Evolutionary conservation across 2,329 filamentous ascomycete genomes (phyloP).

Genomic region (Monilinia polystroma): DNA sequence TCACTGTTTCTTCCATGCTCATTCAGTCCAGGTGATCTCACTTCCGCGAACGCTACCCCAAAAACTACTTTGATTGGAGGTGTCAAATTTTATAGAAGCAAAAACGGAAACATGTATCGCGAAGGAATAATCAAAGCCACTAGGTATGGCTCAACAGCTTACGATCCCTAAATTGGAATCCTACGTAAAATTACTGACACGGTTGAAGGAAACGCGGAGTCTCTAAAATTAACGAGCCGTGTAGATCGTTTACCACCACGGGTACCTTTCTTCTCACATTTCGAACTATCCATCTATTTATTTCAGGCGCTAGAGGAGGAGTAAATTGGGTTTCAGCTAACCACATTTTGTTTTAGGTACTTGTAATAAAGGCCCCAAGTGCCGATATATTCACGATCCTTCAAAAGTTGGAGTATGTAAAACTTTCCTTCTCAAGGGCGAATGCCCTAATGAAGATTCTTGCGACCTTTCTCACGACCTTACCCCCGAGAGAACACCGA

Average conservation of each 20-base stretch:
- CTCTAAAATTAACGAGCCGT: conserved; percentile 68
- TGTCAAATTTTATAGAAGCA: conserved; percentile 81
- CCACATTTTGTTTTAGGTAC: conserved; percentile 59
- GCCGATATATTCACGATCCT: conserved; percentile 80
- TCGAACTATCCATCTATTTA: conserved; percentile 35
- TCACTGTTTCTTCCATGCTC: conserved; percentile 32
- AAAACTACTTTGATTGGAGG: conserved; percentile 72
- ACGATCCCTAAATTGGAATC: conserved; percentile 15
- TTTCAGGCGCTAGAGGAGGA: conserved; percentile 31
- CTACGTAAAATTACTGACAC: conserved; percentile 39
- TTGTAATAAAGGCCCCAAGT: conserved; percentile 77
- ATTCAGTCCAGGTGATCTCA: conserved; percentile 53
- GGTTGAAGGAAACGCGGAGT: conserved; percentile 43
- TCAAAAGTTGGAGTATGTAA: conserved; percentile 89
- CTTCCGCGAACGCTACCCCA: conserved; percentile 66
- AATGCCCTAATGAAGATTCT: conserved; percentile 71
- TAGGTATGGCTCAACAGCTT: conserved; percentile 56
- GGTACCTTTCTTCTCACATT: conserved; percentile 52
- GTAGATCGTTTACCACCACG: conserved; percentile 69
- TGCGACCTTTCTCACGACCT: conserved; percentile 92
- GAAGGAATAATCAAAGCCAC: conserved; percentile 72
- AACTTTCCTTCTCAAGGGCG: conserved; percentile 75
- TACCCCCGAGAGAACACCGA: conserved; percentile 77
- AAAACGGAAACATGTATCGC: conserved; percentile 82
- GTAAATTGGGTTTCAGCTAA: conserved; percentile 37